A percentile compares a stretch with the other conserved stretches of the same genome.
Evolutionary conservation across 1,139 yeast species (phyloP).

Genomic region (Entelexis sorbosivorans): DNA sequence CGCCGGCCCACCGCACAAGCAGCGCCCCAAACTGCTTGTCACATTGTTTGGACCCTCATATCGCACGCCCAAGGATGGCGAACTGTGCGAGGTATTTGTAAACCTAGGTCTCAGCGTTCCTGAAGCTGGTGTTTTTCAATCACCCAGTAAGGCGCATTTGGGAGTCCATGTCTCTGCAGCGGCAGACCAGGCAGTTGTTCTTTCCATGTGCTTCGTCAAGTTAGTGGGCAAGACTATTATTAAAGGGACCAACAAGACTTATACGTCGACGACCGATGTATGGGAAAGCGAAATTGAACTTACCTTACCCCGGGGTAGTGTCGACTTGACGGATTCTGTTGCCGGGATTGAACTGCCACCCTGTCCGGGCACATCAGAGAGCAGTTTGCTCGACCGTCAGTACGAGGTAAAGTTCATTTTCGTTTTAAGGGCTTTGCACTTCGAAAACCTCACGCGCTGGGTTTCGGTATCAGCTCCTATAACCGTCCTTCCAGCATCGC

Average conservation of each 20-base stretch:
- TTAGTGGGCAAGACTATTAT: background rate
- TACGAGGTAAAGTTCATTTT: constrained; percentile 10
- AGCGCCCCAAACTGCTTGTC: background rate
- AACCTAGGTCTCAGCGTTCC: constrained; percentile 2
- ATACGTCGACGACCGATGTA: background rate
- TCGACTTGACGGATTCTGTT: constrained; percentile 1
- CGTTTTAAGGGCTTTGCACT: constrained; percentile 5
- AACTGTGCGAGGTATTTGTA: constrained; percentile 7
- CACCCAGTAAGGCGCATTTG: constrained; percentile 12
- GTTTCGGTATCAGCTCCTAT: constrained; percentile 2
- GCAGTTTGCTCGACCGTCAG: background rate
- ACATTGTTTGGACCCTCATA: constrained; percentile 9
- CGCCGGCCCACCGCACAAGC: constrained; percentile 3
- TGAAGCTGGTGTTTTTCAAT: constrained; percentile 9
- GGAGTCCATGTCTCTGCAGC: background rate
- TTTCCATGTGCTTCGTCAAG: constrained; percentile 4
- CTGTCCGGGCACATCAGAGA: constrained; percentile 4
- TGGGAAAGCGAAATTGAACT: background rate
- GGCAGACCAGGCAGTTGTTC: constrained; percentile 1
- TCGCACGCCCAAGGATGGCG: constrained; percentile 6
- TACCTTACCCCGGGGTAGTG: background rate
- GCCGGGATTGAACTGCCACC: constrained; percentile 14
- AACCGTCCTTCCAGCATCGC: constrained; percentile 8
- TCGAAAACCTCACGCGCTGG: constrained; percentile 14
- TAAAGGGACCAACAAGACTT: background rate